Base-by-base conservation (phyloP, 768 basidiomycete species). In the Xerocomus potaroensis region DNA sequence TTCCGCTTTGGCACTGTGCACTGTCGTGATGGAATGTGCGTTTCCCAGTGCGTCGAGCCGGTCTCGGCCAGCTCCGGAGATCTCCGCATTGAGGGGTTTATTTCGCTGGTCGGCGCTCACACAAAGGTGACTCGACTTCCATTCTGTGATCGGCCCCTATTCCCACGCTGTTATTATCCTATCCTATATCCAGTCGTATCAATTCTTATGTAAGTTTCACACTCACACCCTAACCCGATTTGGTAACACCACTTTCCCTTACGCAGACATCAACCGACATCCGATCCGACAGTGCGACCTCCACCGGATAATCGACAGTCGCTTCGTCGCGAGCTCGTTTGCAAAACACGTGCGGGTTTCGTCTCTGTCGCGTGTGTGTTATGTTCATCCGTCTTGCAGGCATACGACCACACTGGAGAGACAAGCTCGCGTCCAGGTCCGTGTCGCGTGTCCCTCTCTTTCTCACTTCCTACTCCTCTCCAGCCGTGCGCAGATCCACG, bases 161-260 rank as follows among this genome's bases (percentile, higher is more conserved):
- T n/a, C 48, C 60, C 41, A 56, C 34, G 53, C 31, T 48, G n/a
- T n/a, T n/a, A n/a, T n/a, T n/a, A n/a, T n/a, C n/a, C n/a, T n/a
- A n/a, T n/a, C n/a, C n/a, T n/a, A n/a, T n/a, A n/a, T 34, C 51
- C 60, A 95, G 89, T 69, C 78, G n/a, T 79, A 85, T 64, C 94
- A 98, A 65, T 89, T 84, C 69, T 65, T 97, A 34, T 96, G 94
- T 93, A 61, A 56, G 82, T 65, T n/a, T n/a, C n/a, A n/a, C n/a
- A n/a, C n/a, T 5, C 18, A 35, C 49, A 32, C 21, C 30, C 23
- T 12, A 18, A 39, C 48, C 30, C 31, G 31, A 42, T 50, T 40
- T 16, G 23, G 45, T 38, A 38, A 26, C 19, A 31, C 22, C 32
- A 36, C 41, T 29, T 16, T 4, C 22, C 21, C 43, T 22, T 37